These are phyloP conservation scores for Petasospora rhodanensis DNA, from an alignment of 1,139 yeast genomes.

Conservation along the genomic window DNA sequence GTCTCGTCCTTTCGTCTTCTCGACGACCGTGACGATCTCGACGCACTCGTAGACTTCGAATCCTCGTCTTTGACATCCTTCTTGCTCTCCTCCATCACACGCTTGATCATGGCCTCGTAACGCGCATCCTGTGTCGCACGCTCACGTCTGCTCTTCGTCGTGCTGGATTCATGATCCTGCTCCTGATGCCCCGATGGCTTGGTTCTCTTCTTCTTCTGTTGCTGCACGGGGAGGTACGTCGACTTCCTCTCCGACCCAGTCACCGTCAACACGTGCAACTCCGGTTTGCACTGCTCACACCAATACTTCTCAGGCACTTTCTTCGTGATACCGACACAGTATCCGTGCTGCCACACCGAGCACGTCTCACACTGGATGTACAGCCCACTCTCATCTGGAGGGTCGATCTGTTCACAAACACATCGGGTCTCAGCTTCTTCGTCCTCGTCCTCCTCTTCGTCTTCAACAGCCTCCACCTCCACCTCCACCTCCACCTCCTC, in stretches of 20 bases:
- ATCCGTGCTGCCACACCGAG: conserved; percentile 97
- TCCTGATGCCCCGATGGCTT: conserved; percentile 10
- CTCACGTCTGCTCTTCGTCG: conserved; percentile 14
- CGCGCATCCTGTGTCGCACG: conserved; percentile 37
- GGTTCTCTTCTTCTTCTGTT: conserved; percentile 22
- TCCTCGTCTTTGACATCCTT: conserved; percentile 19
- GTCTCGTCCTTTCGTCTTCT: conserved; percentile 18
- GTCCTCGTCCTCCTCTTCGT: conserved; percentile 27
- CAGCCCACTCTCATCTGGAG: conserved; percentile 53
- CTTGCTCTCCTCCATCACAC: conserved; percentile 34
- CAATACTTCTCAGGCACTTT: conserved; percentile 88
- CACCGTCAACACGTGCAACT: conserved; percentile 57
- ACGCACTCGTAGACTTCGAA: conserved; percentile 25
- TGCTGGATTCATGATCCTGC: conserved; percentile 4
- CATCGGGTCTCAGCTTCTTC: conserved; percentile 75
- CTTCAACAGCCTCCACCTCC: too few species aligned
- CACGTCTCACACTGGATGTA: conserved; percentile 86
- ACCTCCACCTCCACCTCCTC: too few species aligned
- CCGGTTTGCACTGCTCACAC: conserved; percentile 90
- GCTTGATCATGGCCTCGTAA: conserved; percentile 33
- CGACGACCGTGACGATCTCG: neutral
- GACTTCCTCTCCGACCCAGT: conserved; percentile 40
- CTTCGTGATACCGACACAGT: conserved; percentile 78
- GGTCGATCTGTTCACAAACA: conserved; percentile 66
- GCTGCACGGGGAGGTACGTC: conserved; percentile 37